Conservation (phyloP, 306 rosid species). For the Carpinus fangiana region DNA sequence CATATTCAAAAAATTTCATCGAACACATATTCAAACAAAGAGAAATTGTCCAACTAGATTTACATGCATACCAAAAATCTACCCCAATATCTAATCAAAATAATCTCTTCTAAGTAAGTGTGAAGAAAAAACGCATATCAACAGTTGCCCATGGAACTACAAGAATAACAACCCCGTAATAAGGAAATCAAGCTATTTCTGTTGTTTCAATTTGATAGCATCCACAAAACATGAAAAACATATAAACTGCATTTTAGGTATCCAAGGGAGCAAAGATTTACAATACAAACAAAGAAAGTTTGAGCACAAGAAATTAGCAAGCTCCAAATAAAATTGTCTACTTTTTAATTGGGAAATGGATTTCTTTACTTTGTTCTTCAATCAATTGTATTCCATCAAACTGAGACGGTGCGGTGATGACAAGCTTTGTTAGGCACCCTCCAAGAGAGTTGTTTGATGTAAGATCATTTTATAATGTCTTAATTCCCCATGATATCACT, state of each 20-base stretch:
- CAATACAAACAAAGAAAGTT: background rate
- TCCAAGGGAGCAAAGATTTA: background rate
- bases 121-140: background rate
- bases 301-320: constrained; percentile 8
- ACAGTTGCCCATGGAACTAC: constrained; percentile 17
- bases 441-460: too few species aligned
- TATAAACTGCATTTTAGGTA: background rate
- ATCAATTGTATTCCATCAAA: too few species aligned
- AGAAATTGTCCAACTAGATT: constrained; percentile 1
- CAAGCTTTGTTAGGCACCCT: too few species aligned
- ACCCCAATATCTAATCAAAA: constrained; percentile 26
- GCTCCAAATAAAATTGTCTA: background rate
- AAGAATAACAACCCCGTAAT: background rate
- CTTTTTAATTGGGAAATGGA: background rate
- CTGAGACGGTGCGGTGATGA: too few species aligned
- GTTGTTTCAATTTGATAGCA: constrained; percentile 4
- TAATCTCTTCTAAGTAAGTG: constrained; percentile 1
- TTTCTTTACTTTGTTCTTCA: too few species aligned
- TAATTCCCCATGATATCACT: too few species aligned
- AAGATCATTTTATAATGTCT: too few species aligned
- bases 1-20: constrained; percentile 26
- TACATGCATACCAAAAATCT: background rate
- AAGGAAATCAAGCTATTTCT: too few species aligned
- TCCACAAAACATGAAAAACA: constrained; percentile 2
- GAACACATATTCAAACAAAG: constrained; percentile 24